phyloP scores from a whole-genome alignment of 164 flowering plant species.

The Berberis thunbergii region DNA sequence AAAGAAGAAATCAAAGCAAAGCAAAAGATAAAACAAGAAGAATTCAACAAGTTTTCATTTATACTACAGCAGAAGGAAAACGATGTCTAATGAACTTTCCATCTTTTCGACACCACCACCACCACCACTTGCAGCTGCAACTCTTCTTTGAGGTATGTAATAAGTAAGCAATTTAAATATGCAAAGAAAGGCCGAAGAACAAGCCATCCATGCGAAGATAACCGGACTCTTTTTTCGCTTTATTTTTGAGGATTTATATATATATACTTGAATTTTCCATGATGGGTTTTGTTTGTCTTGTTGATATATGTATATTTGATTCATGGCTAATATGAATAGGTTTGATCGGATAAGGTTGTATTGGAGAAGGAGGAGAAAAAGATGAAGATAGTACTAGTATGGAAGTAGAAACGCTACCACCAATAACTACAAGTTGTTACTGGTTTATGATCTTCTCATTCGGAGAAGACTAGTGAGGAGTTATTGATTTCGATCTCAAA shows the following conservation, averaged over 20 bases:
- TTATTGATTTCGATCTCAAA: too few species aligned
- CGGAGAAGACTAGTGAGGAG: background rate
- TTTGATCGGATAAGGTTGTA: background rate
- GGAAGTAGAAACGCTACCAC: constrained; percentile 29
- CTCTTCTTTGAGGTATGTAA: too few species aligned
- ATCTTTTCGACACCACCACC: constrained; percentile 15
- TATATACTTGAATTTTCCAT: too few species aligned
- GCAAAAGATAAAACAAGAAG: constrained; percentile 23
- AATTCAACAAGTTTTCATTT: constrained; percentile 41
- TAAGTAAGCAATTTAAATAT: too few species aligned
- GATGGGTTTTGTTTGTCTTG: too few species aligned
- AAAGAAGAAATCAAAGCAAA: constrained; percentile 14
- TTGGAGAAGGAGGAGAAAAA: constrained; percentile 1
- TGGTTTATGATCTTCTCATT: background rate
- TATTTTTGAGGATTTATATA: too few species aligned
- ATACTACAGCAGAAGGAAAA: constrained; percentile 42
- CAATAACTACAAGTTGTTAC: too few species aligned
- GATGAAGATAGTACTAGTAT: constrained; percentile 29
- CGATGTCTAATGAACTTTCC: constrained; percentile 60
- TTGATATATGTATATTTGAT: background rate
- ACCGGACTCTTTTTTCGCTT: too few species aligned
- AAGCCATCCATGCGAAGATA: too few species aligned
- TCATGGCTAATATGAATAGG: constrained; percentile 8
- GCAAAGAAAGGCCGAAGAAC: too few species aligned
- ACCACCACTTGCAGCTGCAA: too few species aligned